Conservation (phyloP, 2,329 filamentous ascomycete genomes). For the Penicillium frequentans region DNA sequence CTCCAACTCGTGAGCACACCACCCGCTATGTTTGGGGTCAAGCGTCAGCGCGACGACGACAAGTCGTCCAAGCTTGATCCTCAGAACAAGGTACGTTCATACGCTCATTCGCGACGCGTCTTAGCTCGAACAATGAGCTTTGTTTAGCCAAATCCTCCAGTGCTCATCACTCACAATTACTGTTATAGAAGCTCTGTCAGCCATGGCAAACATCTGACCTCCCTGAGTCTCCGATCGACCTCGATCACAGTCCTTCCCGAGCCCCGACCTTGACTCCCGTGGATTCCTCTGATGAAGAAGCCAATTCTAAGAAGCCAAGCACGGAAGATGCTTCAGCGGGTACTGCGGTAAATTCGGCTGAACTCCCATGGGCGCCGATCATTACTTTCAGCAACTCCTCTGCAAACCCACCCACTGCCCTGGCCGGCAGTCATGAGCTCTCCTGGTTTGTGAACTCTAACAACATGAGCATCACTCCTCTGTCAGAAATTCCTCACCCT, state of each 20-base stretch:
- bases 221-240: constrained; percentile 26
- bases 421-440: not conserved
- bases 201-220: constrained; percentile 3
- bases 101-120: not conserved
- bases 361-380: not conserved
- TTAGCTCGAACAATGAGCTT: not conserved
- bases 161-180: not conserved
- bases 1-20: not conserved
- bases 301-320: constrained; percentile 14
- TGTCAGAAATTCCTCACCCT: not conserved
- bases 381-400: not conserved
- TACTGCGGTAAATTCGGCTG: not conserved
- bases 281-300: constrained; percentile 39
- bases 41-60: constrained; percentile 1
- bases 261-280: constrained; percentile 34
- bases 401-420: not conserved
- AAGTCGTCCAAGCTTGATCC: not conserved
- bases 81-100: not conserved
- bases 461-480: not conserved
- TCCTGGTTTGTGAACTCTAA: not conserved
- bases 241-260: constrained; percentile 12
- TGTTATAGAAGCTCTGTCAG: constrained; percentile 31
- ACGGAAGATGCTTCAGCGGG: constrained; percentile 5
- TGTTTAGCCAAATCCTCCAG: not conserved
- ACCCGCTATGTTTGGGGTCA: not conserved